A percentile compares a stretch with the other conserved stretches of the same genome.
These are phyloP conservation scores for Penstemon newberryi DNA, from an alignment of 257 asterid species.

Conservation along the genomic window DNA sequence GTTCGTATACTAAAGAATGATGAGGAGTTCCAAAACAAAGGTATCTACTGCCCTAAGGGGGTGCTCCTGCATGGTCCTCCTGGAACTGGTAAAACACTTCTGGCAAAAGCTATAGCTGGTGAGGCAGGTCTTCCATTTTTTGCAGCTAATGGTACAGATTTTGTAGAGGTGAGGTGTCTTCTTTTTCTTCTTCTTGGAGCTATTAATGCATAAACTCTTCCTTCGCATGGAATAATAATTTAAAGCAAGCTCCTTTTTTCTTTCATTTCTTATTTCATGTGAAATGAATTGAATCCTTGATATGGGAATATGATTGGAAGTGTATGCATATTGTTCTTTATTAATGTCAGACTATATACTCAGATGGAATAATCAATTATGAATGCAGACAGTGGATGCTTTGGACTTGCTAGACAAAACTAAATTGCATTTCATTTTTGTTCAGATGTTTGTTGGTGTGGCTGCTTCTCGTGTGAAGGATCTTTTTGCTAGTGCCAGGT, in stretches of 20 bases:
- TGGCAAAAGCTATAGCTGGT: slow-evolving; percentile 99
- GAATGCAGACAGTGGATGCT: not conserved
- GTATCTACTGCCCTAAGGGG: slow-evolving; percentile 98
- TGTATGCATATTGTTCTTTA: not conserved
- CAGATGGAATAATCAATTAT: slow-evolving; percentile 6
- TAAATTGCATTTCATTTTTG: slow-evolving; percentile 21
- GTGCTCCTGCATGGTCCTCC: slow-evolving; percentile 99
- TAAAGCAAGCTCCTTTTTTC: slow-evolving; percentile 2
- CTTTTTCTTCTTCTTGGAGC: slow-evolving; percentile 5
- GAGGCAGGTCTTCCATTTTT: slow-evolving; percentile 99
- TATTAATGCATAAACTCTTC: not conserved
- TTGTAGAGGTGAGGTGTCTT: slow-evolving; percentile 79
- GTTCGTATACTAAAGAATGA: slow-evolving; percentile 86
- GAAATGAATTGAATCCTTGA: slow-evolving; percentile 7
- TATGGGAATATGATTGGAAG: slow-evolving; percentile 3
- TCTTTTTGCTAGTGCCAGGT: slow-evolving; percentile 93
- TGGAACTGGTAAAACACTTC: slow-evolving; percentile 99
- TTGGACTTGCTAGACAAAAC: not conserved
- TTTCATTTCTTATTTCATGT: not conserved
- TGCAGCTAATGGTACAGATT: slow-evolving; percentile 97
- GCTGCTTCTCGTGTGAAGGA: slow-evolving; percentile 99
- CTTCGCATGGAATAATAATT: slow-evolving; percentile 6
- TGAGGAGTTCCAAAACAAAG: slow-evolving; percentile 88
- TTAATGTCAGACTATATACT: no score
- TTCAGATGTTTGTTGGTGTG: slow-evolving; percentile 98